phyloP scores from a whole-genome alignment of 257 asterid species.

The Solanum pennellii region DNA sequence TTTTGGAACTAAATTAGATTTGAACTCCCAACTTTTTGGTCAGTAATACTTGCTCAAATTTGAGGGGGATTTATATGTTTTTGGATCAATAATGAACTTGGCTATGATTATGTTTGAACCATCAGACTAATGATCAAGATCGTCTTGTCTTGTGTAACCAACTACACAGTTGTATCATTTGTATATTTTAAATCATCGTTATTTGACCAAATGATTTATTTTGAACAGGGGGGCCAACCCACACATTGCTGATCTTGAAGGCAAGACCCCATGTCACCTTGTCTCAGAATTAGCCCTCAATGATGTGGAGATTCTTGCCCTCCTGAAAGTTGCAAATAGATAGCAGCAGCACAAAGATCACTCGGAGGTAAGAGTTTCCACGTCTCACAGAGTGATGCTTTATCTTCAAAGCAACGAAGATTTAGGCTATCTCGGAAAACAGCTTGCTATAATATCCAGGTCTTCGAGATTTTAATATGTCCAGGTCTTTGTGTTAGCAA shows the following conservation, averaged over 20 bases:
- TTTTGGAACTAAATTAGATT: background rate
- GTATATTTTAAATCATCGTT: background rate
- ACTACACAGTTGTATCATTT: background rate
- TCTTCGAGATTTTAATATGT: background rate
- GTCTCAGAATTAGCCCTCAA: conserved; percentile 38
- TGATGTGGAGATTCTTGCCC: conserved; percentile 64
- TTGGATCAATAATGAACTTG: background rate
- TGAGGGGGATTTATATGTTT: background rate
- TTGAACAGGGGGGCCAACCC: conserved; percentile 73
- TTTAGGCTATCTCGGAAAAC: background rate
- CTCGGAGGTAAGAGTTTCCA: background rate
- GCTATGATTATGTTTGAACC: background rate
- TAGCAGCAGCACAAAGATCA: conserved; percentile 13
- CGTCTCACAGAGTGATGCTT: background rate
- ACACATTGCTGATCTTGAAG: conserved; percentile 54
- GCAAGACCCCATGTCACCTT: conserved; percentile 55
- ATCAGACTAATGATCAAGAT: background rate
- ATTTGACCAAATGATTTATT: background rate
- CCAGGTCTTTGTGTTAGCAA: background rate
- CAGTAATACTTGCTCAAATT: background rate
- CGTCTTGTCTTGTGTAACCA: background rate
- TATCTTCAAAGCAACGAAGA: background rate
- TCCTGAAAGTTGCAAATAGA: conserved; percentile 48
- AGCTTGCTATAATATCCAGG: background rate
- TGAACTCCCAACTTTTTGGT: background rate